phyloP scores from a whole-genome alignment of 2,329 filamentous ascomycete genomes.

The Fusarium incarnatum region DNA sequence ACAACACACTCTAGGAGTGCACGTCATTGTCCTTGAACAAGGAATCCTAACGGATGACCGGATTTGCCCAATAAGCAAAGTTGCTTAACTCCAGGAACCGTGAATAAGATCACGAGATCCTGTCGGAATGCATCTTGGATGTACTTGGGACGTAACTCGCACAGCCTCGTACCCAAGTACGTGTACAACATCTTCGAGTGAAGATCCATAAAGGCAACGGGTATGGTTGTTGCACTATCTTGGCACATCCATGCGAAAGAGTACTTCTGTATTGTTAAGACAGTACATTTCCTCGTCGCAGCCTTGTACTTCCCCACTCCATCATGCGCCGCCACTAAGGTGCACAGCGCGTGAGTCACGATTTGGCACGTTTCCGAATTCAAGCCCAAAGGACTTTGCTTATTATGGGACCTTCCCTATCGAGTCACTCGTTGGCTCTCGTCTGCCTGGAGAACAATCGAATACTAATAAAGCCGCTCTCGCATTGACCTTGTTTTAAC shows the following conservation, averaged over 20 bases:
- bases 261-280: slow-evolving; percentile 31
- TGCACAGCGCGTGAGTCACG: slow-evolving; percentile 43
- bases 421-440: slow-evolving; percentile 39
- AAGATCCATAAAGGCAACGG: slow-evolving; percentile 24
- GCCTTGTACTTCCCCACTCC: slow-evolving; percentile 42
- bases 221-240: background rate
- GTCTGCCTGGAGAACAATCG: slow-evolving; percentile 39
- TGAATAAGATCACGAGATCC: slow-evolving; percentile 43
- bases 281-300: slow-evolving; percentile 43
- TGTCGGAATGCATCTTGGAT: slow-evolving; percentile 12
- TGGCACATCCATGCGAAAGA: slow-evolving; percentile 1
- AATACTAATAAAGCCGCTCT: slow-evolving; percentile 46
- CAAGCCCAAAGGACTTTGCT: slow-evolving; percentile 35
- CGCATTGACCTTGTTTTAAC: slow-evolving; percentile 19
- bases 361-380: slow-evolving; percentile 22
- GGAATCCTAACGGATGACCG: slow-evolving; percentile 33
- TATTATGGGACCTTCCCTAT: slow-evolving; percentile 26
- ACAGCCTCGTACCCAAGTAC: slow-evolving; percentile 33
- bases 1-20: slow-evolving; percentile 31
- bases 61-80: slow-evolving; percentile 28
- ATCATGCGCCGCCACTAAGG: slow-evolving; percentile 40
- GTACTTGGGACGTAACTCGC: slow-evolving; percentile 11
- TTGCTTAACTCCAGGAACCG: slow-evolving; percentile 27
- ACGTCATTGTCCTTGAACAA: slow-evolving; percentile 37
- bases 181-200: slow-evolving; percentile 28